Percentiles rank a stretch among this genome's conserved stretches.
Conservation (phyloP, 768 basidiomycete species). For the Nidularia sp. region DNA sequence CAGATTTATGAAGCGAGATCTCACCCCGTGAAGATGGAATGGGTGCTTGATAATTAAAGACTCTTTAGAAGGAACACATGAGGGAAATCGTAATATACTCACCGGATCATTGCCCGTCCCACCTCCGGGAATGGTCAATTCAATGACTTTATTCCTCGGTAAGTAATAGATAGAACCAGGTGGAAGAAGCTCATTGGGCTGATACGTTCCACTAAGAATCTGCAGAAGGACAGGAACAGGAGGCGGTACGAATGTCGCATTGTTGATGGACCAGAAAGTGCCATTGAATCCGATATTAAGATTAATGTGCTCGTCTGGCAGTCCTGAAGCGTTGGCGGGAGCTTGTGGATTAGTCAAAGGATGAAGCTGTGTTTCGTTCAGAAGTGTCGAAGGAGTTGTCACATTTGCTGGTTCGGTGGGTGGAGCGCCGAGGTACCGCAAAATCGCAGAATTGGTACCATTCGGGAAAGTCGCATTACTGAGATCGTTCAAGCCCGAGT, state of each 20-base stretch:
- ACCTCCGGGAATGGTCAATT: neutral
- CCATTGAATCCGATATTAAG: constrained; percentile 11
- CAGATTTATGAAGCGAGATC: neutral
- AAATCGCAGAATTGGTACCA: constrained; percentile 35
- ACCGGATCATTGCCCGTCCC: neutral
- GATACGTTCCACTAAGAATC: constrained; percentile 1
- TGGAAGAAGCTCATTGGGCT: neutral
- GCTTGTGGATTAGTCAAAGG: constrained; percentile 12
- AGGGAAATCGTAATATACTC: neutral
- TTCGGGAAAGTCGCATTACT: constrained; percentile 7
- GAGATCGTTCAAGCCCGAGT: constrained; percentile 6
- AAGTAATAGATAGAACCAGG: neutral
- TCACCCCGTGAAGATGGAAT: neutral
- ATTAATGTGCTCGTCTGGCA: constrained; percentile 15
- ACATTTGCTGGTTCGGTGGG: constrained; percentile 16
- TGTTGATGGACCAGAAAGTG: constrained; percentile 10
- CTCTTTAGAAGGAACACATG: neutral
- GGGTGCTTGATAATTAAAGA: neutral
- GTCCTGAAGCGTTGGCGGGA: constrained; percentile 16
- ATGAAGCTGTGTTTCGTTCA: constrained; percentile 17
- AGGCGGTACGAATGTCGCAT: constrained; percentile 1
- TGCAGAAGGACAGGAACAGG: constrained; percentile 5
- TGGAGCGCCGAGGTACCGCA: constrained; percentile 36
- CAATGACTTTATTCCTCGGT: neutral
- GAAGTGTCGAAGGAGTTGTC: constrained; percentile 1